Base-by-base conservation (phyloP, 768 basidiomycete genomes). In the Inosperma sp. region DNA sequence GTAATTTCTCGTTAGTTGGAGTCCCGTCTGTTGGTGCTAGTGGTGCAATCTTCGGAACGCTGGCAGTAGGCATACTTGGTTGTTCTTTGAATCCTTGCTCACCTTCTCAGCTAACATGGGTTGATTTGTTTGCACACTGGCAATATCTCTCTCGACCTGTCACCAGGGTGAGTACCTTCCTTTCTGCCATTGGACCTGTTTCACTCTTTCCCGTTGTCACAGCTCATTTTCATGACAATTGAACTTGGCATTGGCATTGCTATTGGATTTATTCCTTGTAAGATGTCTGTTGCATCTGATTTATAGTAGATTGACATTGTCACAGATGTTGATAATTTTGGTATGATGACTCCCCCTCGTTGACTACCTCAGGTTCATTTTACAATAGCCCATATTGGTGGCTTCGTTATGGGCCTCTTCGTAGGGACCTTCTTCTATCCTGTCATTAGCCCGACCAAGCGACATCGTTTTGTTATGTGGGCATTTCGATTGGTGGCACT, bases 61-160 rank as follows among this genome's bases (percentile, higher is more conserved):
- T 92, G 34, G 87, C 85, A 3, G 88, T 88, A 63, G 51, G 78
- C 65, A 26, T 34, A 26, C 7, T 29, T 30, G 16, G 8, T 21
- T 16, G 19, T 36, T 23, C 21, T 43, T 17, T 2, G 19, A 9
- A 19, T 26, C 23, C 54, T 47, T 7, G 51, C 45, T 13, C 33
- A 23, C n/a, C 36, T 12, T 17, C 10, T 25, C 42, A 82, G 82
- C 79, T 87, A 21, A 83, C 83, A 21, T 90, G 90, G 85, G 84
- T 95, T 7, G 95, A 95, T 63, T 72, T 98, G 12, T 75, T 92
- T 33, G 83, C 93, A 3, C 95, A 98, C 61, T 98, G 95, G 95
- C 78, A 80, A 59, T 86, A 92, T 60, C 84, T 92, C 47, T 83
- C 88, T 62, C 77, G 82, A 51, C 96, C 95, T 8, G 81, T 79